phyloP scores from a whole-genome alignment of 805 yeast genomes.

The Kluyveromyces starmeri region DNA sequence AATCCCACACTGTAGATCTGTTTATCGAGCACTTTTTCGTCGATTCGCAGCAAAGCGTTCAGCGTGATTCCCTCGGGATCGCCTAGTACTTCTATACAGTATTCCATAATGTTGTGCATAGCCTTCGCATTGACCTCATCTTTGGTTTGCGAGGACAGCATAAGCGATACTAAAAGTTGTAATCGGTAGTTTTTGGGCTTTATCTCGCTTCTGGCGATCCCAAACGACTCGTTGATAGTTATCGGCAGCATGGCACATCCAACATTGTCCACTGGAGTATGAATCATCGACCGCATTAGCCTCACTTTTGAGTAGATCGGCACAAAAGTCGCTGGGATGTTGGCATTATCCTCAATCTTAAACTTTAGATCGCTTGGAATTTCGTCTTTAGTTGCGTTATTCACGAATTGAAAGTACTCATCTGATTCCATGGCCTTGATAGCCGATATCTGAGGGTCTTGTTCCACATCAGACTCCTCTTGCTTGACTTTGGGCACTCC shows the following conservation, averaged over 20 bases:
- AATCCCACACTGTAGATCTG: constrained; percentile 80
- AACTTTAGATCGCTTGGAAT: constrained; percentile 5
- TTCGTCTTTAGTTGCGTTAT: constrained; percentile 20
- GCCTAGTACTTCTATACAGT: constrained; percentile 35
- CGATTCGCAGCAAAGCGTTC: constrained; percentile 41
- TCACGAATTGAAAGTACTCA: constrained; percentile 22
- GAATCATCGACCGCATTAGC: constrained; percentile 52
- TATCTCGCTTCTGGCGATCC: constrained; percentile 18
- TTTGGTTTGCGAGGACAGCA: constrained; percentile 87
- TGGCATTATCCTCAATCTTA: constrained; percentile 3
- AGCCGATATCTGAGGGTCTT: constrained; percentile 18
- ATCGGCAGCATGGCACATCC: constrained; percentile 65
- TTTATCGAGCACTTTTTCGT: constrained; percentile 50
- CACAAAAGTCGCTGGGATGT: constrained; percentile 40
- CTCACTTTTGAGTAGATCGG: constrained; percentile 52
- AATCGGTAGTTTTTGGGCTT: constrained; percentile 42
- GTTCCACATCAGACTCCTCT: background rate
- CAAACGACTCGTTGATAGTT: constrained; percentile 27
- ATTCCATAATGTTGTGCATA: constrained; percentile 48
- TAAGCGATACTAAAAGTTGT: constrained; percentile 68
- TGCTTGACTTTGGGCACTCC: background rate
- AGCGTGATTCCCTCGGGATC: constrained; percentile 44
- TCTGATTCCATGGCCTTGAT: constrained; percentile 21
- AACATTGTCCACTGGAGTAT: constrained; percentile 83
- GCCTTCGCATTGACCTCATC: constrained; percentile 79